These are phyloP conservation scores for Ceratobasidium papillatum DNA, from an alignment of 1,284 basidiomycete genomes.

Conservation along the genomic window DNA sequence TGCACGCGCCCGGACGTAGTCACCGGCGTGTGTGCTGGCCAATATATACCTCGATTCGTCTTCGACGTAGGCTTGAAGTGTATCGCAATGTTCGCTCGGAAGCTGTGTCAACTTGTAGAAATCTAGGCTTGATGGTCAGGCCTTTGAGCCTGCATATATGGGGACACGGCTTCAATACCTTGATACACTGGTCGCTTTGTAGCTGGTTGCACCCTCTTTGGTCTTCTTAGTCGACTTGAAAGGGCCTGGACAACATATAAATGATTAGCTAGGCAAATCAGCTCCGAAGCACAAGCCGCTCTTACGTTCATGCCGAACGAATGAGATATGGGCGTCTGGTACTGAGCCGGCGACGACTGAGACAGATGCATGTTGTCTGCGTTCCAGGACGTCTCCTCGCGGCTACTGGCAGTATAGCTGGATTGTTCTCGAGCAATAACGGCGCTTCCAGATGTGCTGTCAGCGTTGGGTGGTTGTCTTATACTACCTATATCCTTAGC, in stretches of 20 bases:
- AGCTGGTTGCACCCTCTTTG: not conserved
- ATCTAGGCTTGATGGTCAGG: not conserved
- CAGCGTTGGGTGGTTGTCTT: too few relatives aligned
- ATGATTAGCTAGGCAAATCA: not conserved
- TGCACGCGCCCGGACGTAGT: not conserved
- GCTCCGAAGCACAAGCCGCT: not conserved
- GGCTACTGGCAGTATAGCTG: too few relatives aligned
- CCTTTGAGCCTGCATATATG: not conserved
- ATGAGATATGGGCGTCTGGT: not conserved
- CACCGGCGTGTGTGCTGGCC: not conserved
- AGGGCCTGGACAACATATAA: too few relatives aligned
- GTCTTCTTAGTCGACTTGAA: too few relatives aligned
- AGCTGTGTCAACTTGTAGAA: not conserved
- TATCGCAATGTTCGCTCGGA: not conserved
- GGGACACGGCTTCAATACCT: not conserved
- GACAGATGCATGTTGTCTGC: not conserved
- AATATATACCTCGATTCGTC: slow-evolving; percentile 20
- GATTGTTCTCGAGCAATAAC: too few relatives aligned
- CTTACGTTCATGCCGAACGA: not conserved
- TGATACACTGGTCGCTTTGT: not conserved
- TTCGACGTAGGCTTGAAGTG: not conserved
- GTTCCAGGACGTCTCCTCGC: not conserved
- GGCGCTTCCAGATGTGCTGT: not conserved
- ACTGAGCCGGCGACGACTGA: not conserved
- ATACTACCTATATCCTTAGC: not conserved